Conservation (phyloP, 2,329 filamentous ascomycete species). For the Fusarium lateritium region DNA sequence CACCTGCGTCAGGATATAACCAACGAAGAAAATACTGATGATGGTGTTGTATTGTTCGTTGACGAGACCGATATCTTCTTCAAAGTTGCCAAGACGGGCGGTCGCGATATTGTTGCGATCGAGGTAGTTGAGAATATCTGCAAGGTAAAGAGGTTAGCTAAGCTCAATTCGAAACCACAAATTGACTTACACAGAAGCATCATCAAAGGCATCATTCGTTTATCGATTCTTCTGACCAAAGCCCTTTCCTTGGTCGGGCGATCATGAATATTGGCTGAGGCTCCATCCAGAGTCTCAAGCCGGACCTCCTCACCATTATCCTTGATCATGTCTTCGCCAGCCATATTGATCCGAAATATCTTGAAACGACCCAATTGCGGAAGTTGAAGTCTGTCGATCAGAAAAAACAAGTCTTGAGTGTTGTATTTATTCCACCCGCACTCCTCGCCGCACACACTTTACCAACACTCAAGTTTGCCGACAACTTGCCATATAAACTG, state of each 20-base stretch:
- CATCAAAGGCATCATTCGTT: conserved; percentile 31
- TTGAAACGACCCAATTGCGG: too few relatives aligned
- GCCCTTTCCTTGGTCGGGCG: conserved; percentile 10
- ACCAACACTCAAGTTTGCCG: not conserved
- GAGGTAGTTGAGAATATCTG: conserved; percentile 21
- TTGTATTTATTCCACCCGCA: conserved; percentile 4
- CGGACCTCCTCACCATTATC: not conserved
- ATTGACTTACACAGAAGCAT: conserved; percentile 8
- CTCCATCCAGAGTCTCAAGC: conserved; percentile 10
- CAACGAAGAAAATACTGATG: conserved; percentile 67
- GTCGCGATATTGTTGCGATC: conserved; percentile 33
- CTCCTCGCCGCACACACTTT: not conserved
- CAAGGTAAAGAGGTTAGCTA: not conserved
- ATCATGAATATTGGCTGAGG: not conserved
- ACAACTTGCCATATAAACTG: conserved; percentile 1
- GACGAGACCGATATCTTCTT: conserved; percentile 27
- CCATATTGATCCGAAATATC: not conserved
- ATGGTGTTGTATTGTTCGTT: conserved; percentile 23
- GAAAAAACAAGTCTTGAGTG: not conserved
- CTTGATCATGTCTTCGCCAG: conserved; percentile 12
- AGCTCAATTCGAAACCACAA: accelerated
- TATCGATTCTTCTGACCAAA: conserved; percentile 15
- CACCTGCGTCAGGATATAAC: conserved; percentile 66
- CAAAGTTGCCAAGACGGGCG: conserved; percentile 24
- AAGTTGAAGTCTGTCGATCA: too few relatives aligned